Evolutionary conservation across 73 alveolate species (phyloP), one percentile per base, ranked within the genome.

Genomic region (Breviolum minutum): DNA sequence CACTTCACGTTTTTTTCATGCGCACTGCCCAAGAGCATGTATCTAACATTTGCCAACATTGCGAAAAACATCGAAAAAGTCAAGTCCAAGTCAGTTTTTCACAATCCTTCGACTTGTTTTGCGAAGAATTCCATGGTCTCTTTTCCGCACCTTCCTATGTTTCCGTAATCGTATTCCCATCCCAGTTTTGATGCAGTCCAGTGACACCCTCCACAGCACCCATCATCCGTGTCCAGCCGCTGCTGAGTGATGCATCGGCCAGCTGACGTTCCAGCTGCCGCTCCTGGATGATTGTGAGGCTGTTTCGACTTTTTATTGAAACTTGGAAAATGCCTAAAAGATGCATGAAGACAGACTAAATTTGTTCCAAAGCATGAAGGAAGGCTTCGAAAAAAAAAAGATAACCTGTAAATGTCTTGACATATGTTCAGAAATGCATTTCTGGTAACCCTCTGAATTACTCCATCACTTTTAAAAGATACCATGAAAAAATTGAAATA

Each of bases 171-270:
- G 54, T 40, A 40, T 68, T 22, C 17, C 77, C 77, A 68, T 22
- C 77, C 77, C 17, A 6, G 77, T 22, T 22, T 22, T 6, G 54
- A 40, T 40, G 54, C 54, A 40, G 54, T 40, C 54, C 54, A 24
- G 85, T 60, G 26, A 40, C 92, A 9, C 92, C 92, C 26, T 83
- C 92, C 62, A 83, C 92, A 11, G 92, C 92, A 74, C 92, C 92
- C 92, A 83, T 60, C 92, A 83, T 83, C 62, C 92, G 92, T 11
- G 92, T 22, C 92, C 92, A 83, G 62, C 92, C 73, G 76, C 92
- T 83, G 92, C 92, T 63, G 32, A 86, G 79, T 30, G 94, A 86
- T n/a, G 94, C 94, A 27, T 86, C 94, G 16, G 94, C 94, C 94
- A 86, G 30, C 80, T 86, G 94, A 22, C 94, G 94, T 63, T 86